Evolutionary conservation across 441 rosid species (phyloP), one percentile per base, ranked within the genome.

Genomic region (Aquilaria agallochum): DNA sequence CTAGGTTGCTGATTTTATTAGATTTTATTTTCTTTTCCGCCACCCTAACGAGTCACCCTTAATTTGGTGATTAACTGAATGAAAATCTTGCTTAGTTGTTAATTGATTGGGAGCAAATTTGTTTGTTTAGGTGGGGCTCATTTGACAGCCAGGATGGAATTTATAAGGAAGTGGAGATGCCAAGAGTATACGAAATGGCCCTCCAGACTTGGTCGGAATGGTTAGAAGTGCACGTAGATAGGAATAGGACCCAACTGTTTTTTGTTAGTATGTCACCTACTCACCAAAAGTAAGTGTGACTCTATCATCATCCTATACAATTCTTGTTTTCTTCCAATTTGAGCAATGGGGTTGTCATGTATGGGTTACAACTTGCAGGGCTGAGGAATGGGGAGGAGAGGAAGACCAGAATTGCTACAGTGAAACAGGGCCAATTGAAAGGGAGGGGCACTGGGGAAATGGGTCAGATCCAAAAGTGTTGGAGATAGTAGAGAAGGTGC

Each of bases 221-320:
- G 93, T 60, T 84, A 53, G 93, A 87, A 61, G 74, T 84, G 52
- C 84, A 87, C 36, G 73, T 84, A 55, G 69, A 78, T 53, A 67
- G 71, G 52, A 75, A 62, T 65, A 80, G 63, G 64, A 84, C 93
- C 69, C 75, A 77, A 58, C 58, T 82, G 68, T 87, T 87, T 70
- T 87, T 87, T 63, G 77, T 82, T 53, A 78, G 77, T 72, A 77
- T 84, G 85, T 87, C 93, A 59, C 93, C 93, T 53, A 87, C 84
- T 66, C 93, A 87, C 58, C 70, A 85, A 73, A 87, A 77, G 97
- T 88, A 85, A 20, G 27, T 20, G 27, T 20, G 3, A 13, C 11
- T 2, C 6, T 14, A 27, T 15, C 50, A 20, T 30, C 51, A 3
- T 8, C 14, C 46, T 58, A 47, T 9, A 3, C n/a, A 47, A 47